phyloP scores from a whole-genome alignment of 495 filamentous ascomycete genomes.

The Trichoderma asperelloides region DNA sequence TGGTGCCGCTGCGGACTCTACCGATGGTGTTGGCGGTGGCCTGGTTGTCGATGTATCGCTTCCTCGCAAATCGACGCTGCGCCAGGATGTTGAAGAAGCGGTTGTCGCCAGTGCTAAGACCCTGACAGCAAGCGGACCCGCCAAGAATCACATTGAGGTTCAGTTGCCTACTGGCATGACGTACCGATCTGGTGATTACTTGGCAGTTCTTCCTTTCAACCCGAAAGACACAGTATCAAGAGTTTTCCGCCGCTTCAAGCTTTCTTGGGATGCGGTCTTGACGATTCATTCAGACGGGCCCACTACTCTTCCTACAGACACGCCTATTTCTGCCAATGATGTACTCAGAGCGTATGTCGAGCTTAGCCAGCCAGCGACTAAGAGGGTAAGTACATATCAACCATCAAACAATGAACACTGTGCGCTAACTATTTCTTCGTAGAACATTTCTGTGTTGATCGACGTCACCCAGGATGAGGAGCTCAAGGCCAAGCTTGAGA shows the following conservation, averaged over 20 bases:
- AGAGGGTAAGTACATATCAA: slow-evolving; percentile 24
- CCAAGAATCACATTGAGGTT: slow-evolving; percentile 59
- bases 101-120: slow-evolving; percentile 45
- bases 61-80: slow-evolving; percentile 49
- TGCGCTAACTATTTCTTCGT: not conserved
- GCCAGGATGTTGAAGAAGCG: slow-evolving; percentile 58
- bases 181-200: slow-evolving; percentile 67
- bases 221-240: slow-evolving; percentile 47
- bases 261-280: slow-evolving; percentile 55
- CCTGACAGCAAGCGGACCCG: slow-evolving; percentile 45
- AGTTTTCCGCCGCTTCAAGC: slow-evolving; percentile 38
- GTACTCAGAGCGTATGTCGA: slow-evolving; percentile 65
- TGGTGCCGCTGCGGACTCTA: slow-evolving; percentile 20
- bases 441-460: slow-evolving; percentile 39
- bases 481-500: slow-evolving; percentile 33
- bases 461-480: slow-evolving; percentile 31
- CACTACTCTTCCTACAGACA: slow-evolving; percentile 49
- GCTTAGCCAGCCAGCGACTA: slow-evolving; percentile 58
- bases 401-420: not conserved
- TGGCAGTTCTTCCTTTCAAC: slow-evolving; percentile 65
- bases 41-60: slow-evolving; percentile 50
- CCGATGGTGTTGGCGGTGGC: slow-evolving; percentile 19
- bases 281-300: slow-evolving; percentile 33
- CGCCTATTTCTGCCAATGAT: slow-evolving; percentile 50
- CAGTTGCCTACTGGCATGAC: slow-evolving; percentile 54